phyloP scores from a whole-genome alignment of 495 filamentous ascomycete species.

The Neurospora sp. region DNA sequence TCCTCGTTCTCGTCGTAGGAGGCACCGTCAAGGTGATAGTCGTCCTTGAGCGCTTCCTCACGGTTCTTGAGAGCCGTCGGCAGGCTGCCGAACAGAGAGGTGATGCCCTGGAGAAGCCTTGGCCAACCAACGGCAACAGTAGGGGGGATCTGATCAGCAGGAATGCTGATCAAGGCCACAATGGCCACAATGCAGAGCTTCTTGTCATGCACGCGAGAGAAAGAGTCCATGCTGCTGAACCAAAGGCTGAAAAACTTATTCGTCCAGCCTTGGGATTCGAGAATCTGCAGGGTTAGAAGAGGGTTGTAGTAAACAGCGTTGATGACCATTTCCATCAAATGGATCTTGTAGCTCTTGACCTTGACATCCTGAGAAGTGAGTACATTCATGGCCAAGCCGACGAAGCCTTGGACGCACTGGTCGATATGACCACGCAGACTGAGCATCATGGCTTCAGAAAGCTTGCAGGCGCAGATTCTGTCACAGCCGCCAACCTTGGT shows the following conservation, averaged over 20 bases:
- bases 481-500: slow-evolving; percentile 86
- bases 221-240: slow-evolving; percentile 93
- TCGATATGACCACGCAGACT: slow-evolving; percentile 88
- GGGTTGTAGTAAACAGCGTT: slow-evolving; percentile 98
- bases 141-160: slow-evolving; percentile 64
- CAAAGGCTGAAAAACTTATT: slow-evolving; percentile 98
- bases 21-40: slow-evolving; percentile 59
- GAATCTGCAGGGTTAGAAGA: slow-evolving; percentile 62
- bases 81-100: slow-evolving; percentile 81
- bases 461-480: slow-evolving; percentile 97
- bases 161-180: slow-evolving; percentile 64
- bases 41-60: slow-evolving; percentile 86
- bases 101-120: slow-evolving; percentile 83
- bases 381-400: slow-evolving; percentile 77
- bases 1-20: slow-evolving; percentile 72
- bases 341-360: slow-evolving; percentile 84
- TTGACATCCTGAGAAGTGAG: slow-evolving; percentile 60
- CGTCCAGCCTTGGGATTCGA: slow-evolving; percentile 91
- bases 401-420: slow-evolving; percentile 72
- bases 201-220: slow-evolving; percentile 93
- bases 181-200: slow-evolving; percentile 94
- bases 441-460: slow-evolving; percentile 93
- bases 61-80: slow-evolving; percentile 81
- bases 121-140: slow-evolving; percentile 96
- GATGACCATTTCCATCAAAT: slow-evolving; percentile 98